Evolutionary conservation across 1,284 basidiomycete species (phyloP).

Genomic region (Rhodofomes roseus): DNA sequence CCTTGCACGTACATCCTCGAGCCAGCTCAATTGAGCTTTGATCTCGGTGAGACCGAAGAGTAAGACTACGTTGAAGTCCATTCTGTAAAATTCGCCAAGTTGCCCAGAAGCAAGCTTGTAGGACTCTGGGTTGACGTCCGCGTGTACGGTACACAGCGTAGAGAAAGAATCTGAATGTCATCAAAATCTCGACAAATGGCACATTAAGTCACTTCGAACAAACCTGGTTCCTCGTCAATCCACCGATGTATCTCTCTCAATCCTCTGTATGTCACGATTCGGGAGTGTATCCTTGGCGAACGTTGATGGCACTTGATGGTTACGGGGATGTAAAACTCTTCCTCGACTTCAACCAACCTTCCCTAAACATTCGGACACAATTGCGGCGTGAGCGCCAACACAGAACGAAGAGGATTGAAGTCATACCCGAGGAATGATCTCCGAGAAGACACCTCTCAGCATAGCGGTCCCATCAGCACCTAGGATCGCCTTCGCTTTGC

Average conservation of each 20-base stretch:
- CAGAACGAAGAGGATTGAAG: neutral
- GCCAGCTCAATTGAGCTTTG: constrained; percentile 44
- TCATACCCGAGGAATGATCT: constrained; percentile 31
- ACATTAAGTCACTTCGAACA: neutral
- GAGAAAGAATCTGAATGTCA: constrained; percentile 35
- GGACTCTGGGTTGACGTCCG: constrained; percentile 35
- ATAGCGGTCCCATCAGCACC: constrained; percentile 28
- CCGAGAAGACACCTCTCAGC: constrained; percentile 29
- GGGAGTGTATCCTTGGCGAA: constrained; percentile 25
- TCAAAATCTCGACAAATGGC: neutral
- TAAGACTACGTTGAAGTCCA: constrained; percentile 45
- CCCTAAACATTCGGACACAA: no score
- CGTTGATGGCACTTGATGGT: constrained; percentile 31
- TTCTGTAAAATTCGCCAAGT: constrained; percentile 31
- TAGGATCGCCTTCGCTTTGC: constrained; percentile 15
- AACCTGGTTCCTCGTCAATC: constrained; percentile 42
- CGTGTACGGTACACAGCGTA: constrained; percentile 40
- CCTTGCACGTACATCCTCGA: constrained; percentile 34
- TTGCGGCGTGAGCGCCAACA: no score
- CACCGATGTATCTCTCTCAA: constrained; percentile 33
- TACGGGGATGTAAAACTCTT: constrained; percentile 36
- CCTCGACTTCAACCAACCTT: constrained; percentile 29
- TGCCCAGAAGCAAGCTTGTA: constrained; percentile 11
- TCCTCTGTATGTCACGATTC: constrained; percentile 41
- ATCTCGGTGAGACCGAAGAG: constrained; percentile 46